A percentile compares a stretch with the other conserved stretches of the same genome.
phyloP scores from a whole-genome alignment of 176 grass and related monocot species.

The Aegilops tauschii region DNA sequence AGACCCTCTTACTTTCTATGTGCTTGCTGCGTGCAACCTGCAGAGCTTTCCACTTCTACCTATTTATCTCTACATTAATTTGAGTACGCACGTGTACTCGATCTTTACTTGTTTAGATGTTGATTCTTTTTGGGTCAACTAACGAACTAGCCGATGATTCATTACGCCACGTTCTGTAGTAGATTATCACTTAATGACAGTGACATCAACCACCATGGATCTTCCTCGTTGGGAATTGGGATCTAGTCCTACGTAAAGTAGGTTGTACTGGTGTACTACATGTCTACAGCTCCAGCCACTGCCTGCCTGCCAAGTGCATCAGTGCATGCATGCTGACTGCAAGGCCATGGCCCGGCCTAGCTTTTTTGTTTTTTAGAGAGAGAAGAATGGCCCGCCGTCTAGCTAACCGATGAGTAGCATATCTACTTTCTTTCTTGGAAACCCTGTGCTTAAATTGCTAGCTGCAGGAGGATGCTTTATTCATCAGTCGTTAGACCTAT shows the following conservation, averaged over 20 bases:
- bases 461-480: background rate
- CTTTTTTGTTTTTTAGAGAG: too few species aligned
- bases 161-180: background rate
- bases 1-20: slow-evolving; percentile 1
- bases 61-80: background rate
- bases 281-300: background rate
- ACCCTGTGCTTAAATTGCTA: background rate
- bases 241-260: background rate
- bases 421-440: background rate
- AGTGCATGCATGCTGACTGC: slow-evolving; percentile 15
- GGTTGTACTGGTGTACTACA: background rate
- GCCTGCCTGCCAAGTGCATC: background rate
- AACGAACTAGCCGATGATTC: background rate
- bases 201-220: background rate
- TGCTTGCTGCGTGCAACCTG: background rate
- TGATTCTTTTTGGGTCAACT: background rate
- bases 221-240: slow-evolving; percentile 4
- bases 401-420: background rate
- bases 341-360: background rate
- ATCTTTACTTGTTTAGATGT: background rate
- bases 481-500: background rate
- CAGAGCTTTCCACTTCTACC: background rate
- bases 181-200: background rate
- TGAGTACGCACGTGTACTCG: background rate
- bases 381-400: too few species aligned